A percentile compares a stretch with the other conserved stretches of the same genome.
Evolutionary conservation across 257 asterid genomes (phyloP).

Genomic region (Solanum appendiculatum): DNA sequence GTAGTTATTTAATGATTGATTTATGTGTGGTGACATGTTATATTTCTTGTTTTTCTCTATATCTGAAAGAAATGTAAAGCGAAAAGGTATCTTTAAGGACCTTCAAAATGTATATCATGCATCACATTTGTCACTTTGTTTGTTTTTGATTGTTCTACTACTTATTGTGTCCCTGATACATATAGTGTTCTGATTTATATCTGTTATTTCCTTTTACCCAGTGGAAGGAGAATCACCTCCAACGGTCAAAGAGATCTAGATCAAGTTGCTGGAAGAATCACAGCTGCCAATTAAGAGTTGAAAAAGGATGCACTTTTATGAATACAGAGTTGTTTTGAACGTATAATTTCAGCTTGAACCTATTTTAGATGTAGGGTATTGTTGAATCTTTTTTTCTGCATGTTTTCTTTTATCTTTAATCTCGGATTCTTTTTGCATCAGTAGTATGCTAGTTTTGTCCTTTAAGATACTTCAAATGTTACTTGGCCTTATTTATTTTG

Average conservation of each 20-base stretch:
- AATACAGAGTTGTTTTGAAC: neutral
- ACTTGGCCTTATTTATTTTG: neutral
- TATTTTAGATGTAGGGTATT: conserved; percentile 1
- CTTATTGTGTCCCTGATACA: neutral
- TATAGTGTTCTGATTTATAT: neutral
- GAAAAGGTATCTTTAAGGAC: neutral
- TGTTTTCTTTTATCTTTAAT: neutral
- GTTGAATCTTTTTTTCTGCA: neutral
- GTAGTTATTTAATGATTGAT: neutral
- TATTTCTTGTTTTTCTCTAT: neutral
- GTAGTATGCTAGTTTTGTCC: neutral
- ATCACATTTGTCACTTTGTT: neutral
- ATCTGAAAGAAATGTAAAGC: neutral
- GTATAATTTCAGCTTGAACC: neutral
- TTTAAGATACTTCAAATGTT: neutral
- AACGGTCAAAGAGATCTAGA: conserved; percentile 86
- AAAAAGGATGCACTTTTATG: neutral
- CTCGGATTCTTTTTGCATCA: neutral
- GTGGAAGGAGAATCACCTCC: conserved; percentile 86
- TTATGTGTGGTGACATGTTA: neutral
- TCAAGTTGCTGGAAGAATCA: conserved; percentile 86
- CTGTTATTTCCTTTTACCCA: conserved; percentile 5
- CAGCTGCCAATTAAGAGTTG: conserved; percentile 15
- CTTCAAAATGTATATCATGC: neutral
- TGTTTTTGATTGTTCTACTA: neutral